Evolutionary conservation across 306 rosid genomes (phyloP).

Genomic region (Pyrus communis): DNA sequence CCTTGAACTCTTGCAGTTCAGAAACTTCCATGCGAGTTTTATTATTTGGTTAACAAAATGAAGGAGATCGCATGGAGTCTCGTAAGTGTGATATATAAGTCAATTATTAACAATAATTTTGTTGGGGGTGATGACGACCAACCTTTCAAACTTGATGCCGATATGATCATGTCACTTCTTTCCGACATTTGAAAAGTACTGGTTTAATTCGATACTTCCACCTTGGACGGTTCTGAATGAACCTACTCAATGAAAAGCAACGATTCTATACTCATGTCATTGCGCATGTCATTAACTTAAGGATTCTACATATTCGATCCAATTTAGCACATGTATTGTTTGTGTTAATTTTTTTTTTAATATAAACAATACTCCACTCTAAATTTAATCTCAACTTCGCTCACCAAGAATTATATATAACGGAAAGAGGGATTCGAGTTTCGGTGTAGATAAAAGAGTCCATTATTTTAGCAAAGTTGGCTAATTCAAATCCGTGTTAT

Average conservation of each 20-base stretch:
- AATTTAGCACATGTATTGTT: background rate
- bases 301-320: background rate
- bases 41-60: background rate
- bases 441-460: too few species aligned
- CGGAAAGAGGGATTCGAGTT: too few species aligned
- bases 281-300: background rate
- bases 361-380: background rate
- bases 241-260: background rate
- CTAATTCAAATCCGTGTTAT: too few species aligned
- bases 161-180: background rate
- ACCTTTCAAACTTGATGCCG: background rate
- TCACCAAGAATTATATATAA: too few species aligned
- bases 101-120: background rate
- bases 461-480: too few species aligned
- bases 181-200: slow-evolving; percentile 8
- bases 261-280: background rate
- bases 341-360: background rate
- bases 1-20: background rate
- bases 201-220: slow-evolving; percentile 1
- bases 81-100: background rate
- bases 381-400: too few species aligned
- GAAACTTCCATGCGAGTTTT: background rate
- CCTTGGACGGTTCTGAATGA: slow-evolving; percentile 13
- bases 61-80: background rate
- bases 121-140: background rate